These are phyloP conservation scores for Coccomyxa sp. DNA, from an alignment of 139 green algal species.

Conservation along the genomic window DNA sequence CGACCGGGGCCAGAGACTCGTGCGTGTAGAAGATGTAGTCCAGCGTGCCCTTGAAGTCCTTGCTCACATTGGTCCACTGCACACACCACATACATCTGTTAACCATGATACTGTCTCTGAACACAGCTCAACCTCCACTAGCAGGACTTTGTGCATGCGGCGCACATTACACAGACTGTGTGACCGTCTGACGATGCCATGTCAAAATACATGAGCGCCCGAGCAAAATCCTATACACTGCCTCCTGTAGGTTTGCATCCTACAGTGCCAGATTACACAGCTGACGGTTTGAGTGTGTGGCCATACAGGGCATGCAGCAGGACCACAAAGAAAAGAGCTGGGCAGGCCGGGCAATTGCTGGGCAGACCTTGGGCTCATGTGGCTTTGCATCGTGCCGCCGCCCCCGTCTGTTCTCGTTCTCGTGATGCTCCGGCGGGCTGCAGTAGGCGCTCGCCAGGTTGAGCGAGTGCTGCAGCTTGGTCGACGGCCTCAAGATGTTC, in stretches of 20 bases:
- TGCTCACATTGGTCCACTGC: conserved; percentile 84
- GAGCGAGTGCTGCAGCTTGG: conserved; percentile 74
- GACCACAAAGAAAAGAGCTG: not conserved
- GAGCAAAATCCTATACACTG: too few species aligned
- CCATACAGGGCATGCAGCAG: not conserved
- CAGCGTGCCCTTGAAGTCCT: conserved; percentile 90
- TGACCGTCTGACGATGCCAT: too few species aligned
- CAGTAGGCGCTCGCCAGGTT: conserved; percentile 53
- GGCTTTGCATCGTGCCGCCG: conserved; percentile 56
- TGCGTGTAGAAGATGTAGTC: conserved; percentile 96
- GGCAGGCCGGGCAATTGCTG: too few species aligned
- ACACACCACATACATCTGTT: too few species aligned
- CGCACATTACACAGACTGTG: too few species aligned
- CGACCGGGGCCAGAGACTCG: conserved; percentile 66
- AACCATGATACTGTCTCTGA: too few species aligned
- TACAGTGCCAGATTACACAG: too few species aligned
- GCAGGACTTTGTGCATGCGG: too few species aligned
- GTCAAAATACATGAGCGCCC: too few species aligned
- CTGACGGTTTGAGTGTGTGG: too few species aligned
- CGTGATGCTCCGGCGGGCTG: conserved; percentile 22
- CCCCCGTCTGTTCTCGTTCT: conserved; percentile 33
- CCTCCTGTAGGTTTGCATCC: too few species aligned
- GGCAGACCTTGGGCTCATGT: conserved; percentile 44
- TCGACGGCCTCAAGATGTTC: conserved; percentile 64
- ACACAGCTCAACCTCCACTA: too few species aligned